These are phyloP conservation scores for Paralagenidium karlingii DNA, from an alignment of 352 stramenopile genomes.

Conservation along the genomic window DNA sequence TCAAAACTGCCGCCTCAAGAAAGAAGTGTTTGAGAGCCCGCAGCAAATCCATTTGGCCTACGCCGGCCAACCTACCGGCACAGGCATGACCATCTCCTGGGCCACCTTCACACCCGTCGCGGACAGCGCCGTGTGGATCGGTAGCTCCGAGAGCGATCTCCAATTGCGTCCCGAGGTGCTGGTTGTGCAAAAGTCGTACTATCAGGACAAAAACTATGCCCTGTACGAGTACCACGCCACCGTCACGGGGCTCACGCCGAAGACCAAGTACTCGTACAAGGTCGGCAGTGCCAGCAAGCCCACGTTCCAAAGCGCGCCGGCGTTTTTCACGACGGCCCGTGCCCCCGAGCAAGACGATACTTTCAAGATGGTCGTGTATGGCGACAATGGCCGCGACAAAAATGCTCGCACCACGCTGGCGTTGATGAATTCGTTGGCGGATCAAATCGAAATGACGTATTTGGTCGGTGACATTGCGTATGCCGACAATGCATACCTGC, in stretches of 20 bases:
- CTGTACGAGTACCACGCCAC: conserved; percentile 13
- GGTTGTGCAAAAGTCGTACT: conserved; percentile 21
- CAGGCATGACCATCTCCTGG: conserved; percentile 32
- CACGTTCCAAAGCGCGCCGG: conserved; percentile 1
- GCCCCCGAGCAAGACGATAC: conserved; percentile 5
- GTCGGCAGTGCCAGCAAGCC: conserved; percentile 6
- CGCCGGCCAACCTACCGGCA: conserved; percentile 19
- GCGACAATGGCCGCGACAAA: conserved; percentile 20
- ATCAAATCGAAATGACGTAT: conserved; percentile 23
- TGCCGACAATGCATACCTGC: conserved; percentile 23
- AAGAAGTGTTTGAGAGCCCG: conserved; percentile 4
- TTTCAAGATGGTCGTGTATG: conserved; percentile 20
- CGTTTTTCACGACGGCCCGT: conserved; percentile 31
- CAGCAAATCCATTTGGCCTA: conserved; percentile 40
- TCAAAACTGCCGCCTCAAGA: conserved; percentile 9
- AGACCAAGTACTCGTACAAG: conserved; percentile 14
- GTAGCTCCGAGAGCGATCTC: conserved; percentile 4
- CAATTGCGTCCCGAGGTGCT: conserved; percentile 2
- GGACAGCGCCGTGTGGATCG: conserved; percentile 27
- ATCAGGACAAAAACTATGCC: conserved; percentile 9
- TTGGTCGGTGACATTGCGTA: conserved; percentile 31
- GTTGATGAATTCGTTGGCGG: conserved; percentile 4
- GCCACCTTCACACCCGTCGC: conserved; percentile 14
- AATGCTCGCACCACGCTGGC: conserved; percentile 10
- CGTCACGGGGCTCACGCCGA: conserved; percentile 6